Base-by-base conservation (phyloP, 805 yeast genomes). In the Henningerozyma blattae region DNA sequence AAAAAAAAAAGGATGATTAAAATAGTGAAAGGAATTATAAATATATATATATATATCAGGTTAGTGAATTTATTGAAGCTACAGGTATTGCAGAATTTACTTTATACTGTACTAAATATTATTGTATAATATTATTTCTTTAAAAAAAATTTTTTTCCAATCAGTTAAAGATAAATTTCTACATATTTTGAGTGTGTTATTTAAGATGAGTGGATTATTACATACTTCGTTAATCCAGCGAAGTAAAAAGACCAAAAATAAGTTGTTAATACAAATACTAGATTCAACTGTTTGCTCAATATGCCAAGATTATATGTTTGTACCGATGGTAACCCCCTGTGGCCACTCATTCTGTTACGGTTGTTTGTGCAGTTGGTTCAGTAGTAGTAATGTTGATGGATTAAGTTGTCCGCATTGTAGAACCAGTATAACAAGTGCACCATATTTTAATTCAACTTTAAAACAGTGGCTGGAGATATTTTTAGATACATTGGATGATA, bases 281-380 rank as follows among this genome's bases (percentile, higher is more conserved):
- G 60, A 58, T 12, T 48, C 56, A 17, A 37, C 58, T 5, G 32
- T 48, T 22, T 81, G 91, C 48, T 64, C 78, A 5, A 66, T 81
- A 9, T 81, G 91, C 47, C 75, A 77, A 24, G 89, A 80, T 34
- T 56, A 69, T 32, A 73, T 80, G 79, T 68, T 64, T 41, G 67
- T 68, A 2, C 89, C 91, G 2, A 71, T 75, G 45, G 59, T 72
- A 44, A 61, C 75, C 0, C 52, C 62, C 10, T 81, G 91, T 58
- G 89, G 89, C 2, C 91, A 81, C 49, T 70, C 79, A 20, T 79
- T 73, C 44, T 81, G 89, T 53, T 80, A 80, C 48, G 68, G 48
- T 32, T 72, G 89, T 49, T 49, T 78, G n/a, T 57, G 61, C 15
- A 63, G 66, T 17, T 80, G 91, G 89, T 68, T 78, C 30, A 59